A percentile compares a stretch with the other conserved stretches of the same genome.
phyloP scores from a whole-genome alignment of 495 filamentous ascomycete genomes.

The Daldinia grandis region DNA sequence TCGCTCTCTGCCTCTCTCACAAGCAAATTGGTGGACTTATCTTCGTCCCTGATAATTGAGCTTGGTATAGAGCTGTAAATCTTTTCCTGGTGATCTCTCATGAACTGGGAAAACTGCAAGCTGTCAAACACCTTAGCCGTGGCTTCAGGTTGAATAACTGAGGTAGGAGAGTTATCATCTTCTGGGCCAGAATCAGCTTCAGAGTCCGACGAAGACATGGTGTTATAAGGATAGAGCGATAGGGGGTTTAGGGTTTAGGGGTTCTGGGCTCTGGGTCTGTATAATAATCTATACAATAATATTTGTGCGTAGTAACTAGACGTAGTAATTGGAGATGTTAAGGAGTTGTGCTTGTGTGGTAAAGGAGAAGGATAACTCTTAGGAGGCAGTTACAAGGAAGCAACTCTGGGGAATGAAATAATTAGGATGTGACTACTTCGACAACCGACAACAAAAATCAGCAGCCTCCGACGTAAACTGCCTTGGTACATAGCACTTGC shows the following conservation, averaged over 20 bases:
- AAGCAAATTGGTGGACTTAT: conserved; percentile 38
- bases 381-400: not conserved
- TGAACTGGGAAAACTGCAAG: conserved; percentile 34
- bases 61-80: conserved; percentile 40
- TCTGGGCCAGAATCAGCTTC: conserved; percentile 31
- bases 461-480: too few relatives aligned
- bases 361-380: not conserved
- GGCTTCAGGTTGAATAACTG: conserved; percentile 34
- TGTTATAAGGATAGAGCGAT: not conserved
- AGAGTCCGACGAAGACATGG: not conserved
- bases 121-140: conserved; percentile 56
- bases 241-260: not conserved
- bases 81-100: conserved; percentile 38
- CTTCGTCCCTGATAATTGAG: conserved; percentile 24
- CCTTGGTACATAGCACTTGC: not conserved
- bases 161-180: conserved; percentile 38
- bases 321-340: not conserved
- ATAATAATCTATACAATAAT: not conserved
- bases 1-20: conserved; percentile 48
- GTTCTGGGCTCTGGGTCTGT: not conserved
- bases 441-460: not conserved
- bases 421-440: not conserved
- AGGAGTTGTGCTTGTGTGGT: not conserved
- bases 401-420: not conserved
- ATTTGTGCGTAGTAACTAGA: not conserved